These are phyloP conservation scores for Suillus paluster DNA, from an alignment of 768 basidiomycete genomes.

Conservation along the genomic window DNA sequence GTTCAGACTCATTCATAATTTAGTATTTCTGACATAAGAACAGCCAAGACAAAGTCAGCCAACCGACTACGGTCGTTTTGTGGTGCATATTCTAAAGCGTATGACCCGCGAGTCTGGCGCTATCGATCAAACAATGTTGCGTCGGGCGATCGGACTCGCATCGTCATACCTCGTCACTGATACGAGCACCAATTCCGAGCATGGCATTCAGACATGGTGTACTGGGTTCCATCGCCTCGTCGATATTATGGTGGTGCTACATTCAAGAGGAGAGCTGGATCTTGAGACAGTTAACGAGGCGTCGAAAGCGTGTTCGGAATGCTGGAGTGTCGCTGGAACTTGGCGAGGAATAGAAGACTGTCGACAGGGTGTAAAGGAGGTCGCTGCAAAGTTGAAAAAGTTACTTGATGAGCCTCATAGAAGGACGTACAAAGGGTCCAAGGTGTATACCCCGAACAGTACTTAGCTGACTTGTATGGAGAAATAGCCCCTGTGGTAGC, in stretches of 20 bases:
- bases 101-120: slow-evolving; percentile 49
- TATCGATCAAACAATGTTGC: slow-evolving; percentile 65
- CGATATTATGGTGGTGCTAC: slow-evolving; percentile 74
- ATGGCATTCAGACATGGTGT: slow-evolving; percentile 65
- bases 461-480: slow-evolving; percentile 12
- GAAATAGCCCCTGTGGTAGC: slow-evolving; percentile 9
- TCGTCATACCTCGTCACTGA: slow-evolving; percentile 84
- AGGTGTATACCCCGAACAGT: slow-evolving; percentile 36
- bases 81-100: slow-evolving; percentile 55
- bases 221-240: slow-evolving; percentile 70
- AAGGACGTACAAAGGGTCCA: slow-evolving; percentile 36
- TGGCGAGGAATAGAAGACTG: slow-evolving; percentile 72
- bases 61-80: slow-evolving; percentile 66
- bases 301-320: slow-evolving; percentile 67
- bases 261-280: slow-evolving; percentile 68
- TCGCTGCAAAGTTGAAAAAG: slow-evolving; percentile 63
- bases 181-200: slow-evolving; percentile 60
- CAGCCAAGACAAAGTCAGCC: slow-evolving; percentile 40
- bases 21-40: slow-evolving; percentile 1
- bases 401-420: slow-evolving; percentile 42
- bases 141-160: slow-evolving; percentile 68
- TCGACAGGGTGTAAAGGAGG: slow-evolving; percentile 61
- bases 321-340: slow-evolving; percentile 73
- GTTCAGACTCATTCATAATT: slow-evolving; percentile 15
- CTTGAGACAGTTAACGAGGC: slow-evolving; percentile 77